Percentiles rank a stretch among this genome's conserved stretches.
phyloP scores from a whole-genome alignment of 2,329 filamentous ascomycete genomes.

The Ustilaginoidea virens region DNA sequence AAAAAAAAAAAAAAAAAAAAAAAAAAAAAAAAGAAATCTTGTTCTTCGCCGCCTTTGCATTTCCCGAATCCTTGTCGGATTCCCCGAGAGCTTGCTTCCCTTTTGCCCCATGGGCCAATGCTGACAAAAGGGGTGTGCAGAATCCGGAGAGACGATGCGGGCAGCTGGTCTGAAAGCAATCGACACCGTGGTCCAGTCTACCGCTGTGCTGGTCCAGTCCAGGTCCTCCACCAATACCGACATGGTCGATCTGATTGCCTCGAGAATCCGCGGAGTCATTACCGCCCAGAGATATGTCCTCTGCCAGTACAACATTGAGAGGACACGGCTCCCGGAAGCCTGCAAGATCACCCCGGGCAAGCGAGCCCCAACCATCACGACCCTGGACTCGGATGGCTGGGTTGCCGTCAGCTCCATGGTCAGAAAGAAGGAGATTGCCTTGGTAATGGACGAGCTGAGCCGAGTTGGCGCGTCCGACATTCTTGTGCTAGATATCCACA shows the following conservation, averaged over 20 bases:
- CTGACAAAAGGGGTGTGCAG: no score
- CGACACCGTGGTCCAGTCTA: constrained; percentile 79
- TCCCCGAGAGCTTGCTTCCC: no score
- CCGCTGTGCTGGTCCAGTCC: constrained; percentile 84
- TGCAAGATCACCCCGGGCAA: constrained; percentile 79
- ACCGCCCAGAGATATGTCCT: constrained; percentile 87
- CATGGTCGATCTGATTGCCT: constrained; percentile 70
- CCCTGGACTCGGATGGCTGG: constrained; percentile 78
- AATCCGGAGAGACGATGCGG: constrained; percentile 97
- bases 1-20: no score
- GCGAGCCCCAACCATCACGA: constrained; percentile 81
- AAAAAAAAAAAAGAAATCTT: no score
- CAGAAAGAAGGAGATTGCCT: constrained; percentile 69
- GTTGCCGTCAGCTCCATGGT: constrained; percentile 94
- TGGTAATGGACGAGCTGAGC: constrained; percentile 72
- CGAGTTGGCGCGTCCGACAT: constrained; percentile 72
- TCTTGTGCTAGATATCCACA: constrained; percentile 72
- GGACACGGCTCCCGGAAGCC: constrained; percentile 49
- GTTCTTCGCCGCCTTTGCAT: no score
- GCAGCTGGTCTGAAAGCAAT: constrained; percentile 89
- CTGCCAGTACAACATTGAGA: constrained; percentile 89
- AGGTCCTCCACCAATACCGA: constrained; percentile 65
- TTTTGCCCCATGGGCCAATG: no score
- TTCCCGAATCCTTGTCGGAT: no score
- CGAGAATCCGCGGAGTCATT: constrained; percentile 84